Evolutionary conservation across 192 early-diverging fungal species (phyloP), one percentile per base, ranked within the genome.

Genomic region (Backusella parvicylindrica): DNA sequence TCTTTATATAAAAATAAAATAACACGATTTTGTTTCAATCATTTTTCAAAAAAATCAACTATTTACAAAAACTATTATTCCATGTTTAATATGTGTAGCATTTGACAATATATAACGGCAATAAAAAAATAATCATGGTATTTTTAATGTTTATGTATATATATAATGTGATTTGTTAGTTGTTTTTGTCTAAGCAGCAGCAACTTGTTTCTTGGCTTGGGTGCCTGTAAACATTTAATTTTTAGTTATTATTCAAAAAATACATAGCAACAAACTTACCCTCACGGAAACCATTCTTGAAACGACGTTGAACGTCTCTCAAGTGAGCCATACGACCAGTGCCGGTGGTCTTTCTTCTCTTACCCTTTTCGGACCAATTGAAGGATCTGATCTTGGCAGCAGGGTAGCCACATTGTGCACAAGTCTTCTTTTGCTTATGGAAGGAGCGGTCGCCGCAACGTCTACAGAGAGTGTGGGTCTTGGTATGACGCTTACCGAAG

Each of bases 361-460:
- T 91, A 79, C 89, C 95, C 94, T 98, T 99, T 81, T 89, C 94
- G 77, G 89, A 88, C 98, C 98, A 99, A 88, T 96, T 95, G 91
- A 90, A 99, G 81, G 88, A 91, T 82, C 98, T 92, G 84, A 93
- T 95, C 92, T 99, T 99, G 83, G 97, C 95, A 79, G 97, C 88
- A 49, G 98, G 98, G 87, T 97, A 99, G 68, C 95, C 97, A 88
- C 98, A 99, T 83, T 95, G 95, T 80, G 96, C 95, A 88, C 98
- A 99, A 56, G 95, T 98, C 94, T 99, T 99, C 96, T 99, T 99
- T 90, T 98, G 97, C 92, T 94, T 96, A 92, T 99, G 98, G 94
- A 97, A 98, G 53, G 97, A 92, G 74, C 96, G 93, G 77, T 90
- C 89, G 68, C 98, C 98, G 88, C 98, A 99, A 82, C 98, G 92